These are phyloP conservation scores for Rhizophagus sp. DNA, from an alignment of 192 early-diverging fungal genomes.

Conservation along the genomic window DNA sequence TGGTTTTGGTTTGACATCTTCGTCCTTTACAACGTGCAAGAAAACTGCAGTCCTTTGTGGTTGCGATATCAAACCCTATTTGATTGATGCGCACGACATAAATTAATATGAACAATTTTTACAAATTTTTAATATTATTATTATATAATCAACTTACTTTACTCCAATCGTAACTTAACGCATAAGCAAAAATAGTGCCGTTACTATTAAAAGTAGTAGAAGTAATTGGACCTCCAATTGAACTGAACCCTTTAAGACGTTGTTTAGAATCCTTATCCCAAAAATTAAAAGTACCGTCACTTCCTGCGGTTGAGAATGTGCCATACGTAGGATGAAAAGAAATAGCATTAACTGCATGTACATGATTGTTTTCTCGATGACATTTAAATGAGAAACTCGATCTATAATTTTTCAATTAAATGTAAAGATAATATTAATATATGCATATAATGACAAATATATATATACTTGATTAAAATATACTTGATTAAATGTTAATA, in stretches of 20 bases:
- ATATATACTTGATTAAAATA: not conserved
- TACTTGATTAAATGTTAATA: not conserved
- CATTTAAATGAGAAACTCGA: conserved; percentile 93
- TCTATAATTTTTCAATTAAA: conserved; percentile 34
- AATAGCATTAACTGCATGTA: conserved; percentile 69
- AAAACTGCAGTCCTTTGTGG: not conserved
- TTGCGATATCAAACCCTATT: not conserved
- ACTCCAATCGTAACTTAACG: conserved; percentile 84
- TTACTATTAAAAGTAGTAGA: conserved; percentile 76
- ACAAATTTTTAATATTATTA: not conserved
- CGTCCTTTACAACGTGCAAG: conserved; percentile 29
- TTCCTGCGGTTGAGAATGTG: conserved; percentile 85
- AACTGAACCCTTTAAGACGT: conserved; percentile 74
- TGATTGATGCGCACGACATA: not conserved
- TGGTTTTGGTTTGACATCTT: conserved; percentile 30
- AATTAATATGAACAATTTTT: too few relatives aligned
- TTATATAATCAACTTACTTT: conserved; percentile 45
- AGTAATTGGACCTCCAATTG: conserved; percentile 66
- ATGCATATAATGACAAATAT: not conserved
- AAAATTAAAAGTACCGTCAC: conserved; percentile 85
- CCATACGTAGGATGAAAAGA: conserved; percentile 84
- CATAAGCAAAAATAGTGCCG: conserved; percentile 92
- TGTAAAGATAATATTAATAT: not conserved
- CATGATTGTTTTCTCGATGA: conserved; percentile 74
- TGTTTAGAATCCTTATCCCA: conserved; percentile 96